A percentile compares a stretch with the other conserved stretches of the same genome.
These are phyloP conservation scores for Candida qinlingensis DNA, from an alignment of 805 yeast genomes.

Conservation along the genomic window DNA sequence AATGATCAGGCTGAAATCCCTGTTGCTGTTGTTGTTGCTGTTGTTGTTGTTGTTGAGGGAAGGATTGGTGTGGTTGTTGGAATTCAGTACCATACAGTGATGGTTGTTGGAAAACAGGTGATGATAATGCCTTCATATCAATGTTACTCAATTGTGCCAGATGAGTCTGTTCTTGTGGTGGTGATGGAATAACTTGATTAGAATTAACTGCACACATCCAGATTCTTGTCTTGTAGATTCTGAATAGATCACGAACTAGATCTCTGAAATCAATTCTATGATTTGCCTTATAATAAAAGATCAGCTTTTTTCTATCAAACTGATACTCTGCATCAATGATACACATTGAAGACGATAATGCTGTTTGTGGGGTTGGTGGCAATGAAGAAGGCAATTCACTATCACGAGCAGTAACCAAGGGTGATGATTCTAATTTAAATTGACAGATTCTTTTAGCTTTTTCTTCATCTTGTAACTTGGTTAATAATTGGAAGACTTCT, in stretches of 20 bases:
- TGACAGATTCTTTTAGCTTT: conserved; percentile 41
- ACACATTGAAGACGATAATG: conserved; percentile 32
- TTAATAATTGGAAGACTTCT: conserved; percentile 57
- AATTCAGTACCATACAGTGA: not conserved
- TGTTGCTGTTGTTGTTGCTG: conserved; percentile 3
- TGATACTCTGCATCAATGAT: conserved; percentile 78
- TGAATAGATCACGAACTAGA: conserved; percentile 66
- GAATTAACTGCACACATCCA: conserved; percentile 72
- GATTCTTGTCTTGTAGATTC: conserved; percentile 72
- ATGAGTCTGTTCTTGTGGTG: conserved; percentile 5
- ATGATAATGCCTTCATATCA: conserved; percentile 5
- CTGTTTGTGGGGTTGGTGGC: conserved; percentile 8
- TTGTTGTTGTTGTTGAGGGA: conserved; percentile 1
- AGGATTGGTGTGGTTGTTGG: conserved; percentile 1
- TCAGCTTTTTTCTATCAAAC: conserved; percentile 72
- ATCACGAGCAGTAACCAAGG: conserved; percentile 6
- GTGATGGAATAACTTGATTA: conserved; percentile 3
- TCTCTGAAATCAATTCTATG: conserved; percentile 74
- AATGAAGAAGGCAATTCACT: not conserved
- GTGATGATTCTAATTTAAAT: conserved; percentile 19
- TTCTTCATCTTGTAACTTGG: conserved; percentile 66
- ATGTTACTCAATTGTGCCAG: conserved; percentile 6
- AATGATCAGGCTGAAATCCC: not conserved
- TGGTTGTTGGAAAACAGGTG: conserved; percentile 5
- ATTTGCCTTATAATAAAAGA: conserved; percentile 61